A percentile compares a stretch with the other conserved stretches of the same genome.
phyloP scores from a whole-genome alignment of 2,329 filamentous ascomycete species.

The Dactylellina drechsleri region DNA sequence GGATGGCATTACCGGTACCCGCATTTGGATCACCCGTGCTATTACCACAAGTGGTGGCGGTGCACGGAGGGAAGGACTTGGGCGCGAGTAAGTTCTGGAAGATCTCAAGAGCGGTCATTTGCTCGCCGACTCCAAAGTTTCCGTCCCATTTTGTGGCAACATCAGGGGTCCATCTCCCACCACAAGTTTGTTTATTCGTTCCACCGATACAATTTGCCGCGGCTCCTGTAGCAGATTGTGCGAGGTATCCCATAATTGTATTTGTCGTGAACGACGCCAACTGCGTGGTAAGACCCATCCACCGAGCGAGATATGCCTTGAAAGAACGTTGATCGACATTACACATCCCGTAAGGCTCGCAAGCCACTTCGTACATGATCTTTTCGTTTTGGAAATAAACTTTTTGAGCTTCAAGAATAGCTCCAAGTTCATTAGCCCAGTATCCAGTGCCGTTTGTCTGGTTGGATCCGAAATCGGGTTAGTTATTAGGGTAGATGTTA shows the following conservation, averaged over 20 bases:
- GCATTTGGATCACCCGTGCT: slow-evolving; percentile 63
- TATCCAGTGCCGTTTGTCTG: slow-evolving; percentile 65
- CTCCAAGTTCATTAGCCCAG: slow-evolving; percentile 41
- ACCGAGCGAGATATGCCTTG: slow-evolving; percentile 76
- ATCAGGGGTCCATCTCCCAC: slow-evolving; percentile 69
- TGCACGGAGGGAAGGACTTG: slow-evolving; percentile 63
- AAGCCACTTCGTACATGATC: slow-evolving; percentile 74
- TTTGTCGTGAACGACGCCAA: slow-evolving; percentile 71
- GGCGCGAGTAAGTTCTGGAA: slow-evolving; percentile 71
- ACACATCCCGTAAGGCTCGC: slow-evolving; percentile 71
- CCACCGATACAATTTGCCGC: slow-evolving; percentile 72
- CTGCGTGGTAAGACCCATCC: slow-evolving; percentile 71
- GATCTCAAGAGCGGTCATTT: slow-evolving; percentile 76
- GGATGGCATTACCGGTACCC: slow-evolving; percentile 61
- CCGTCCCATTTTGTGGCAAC: slow-evolving; percentile 66
- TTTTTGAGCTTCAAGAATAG: slow-evolving; percentile 41
- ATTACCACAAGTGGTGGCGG: slow-evolving; percentile 69
- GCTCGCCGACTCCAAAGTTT: slow-evolving; percentile 72
- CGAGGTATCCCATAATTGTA: slow-evolving; percentile 69
- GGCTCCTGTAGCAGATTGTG: slow-evolving; percentile 70
- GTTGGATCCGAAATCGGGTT: slow-evolving; percentile 46
- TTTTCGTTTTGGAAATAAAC: slow-evolving; percentile 61
- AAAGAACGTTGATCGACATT: slow-evolving; percentile 77
- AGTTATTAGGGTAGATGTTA: slow-evolving; percentile 5
- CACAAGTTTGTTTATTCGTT: slow-evolving; percentile 69